These are phyloP conservation scores for Triticum dicoccoides DNA, from an alignment of 176 grass and related monocot genomes.

Conservation along the genomic window DNA sequence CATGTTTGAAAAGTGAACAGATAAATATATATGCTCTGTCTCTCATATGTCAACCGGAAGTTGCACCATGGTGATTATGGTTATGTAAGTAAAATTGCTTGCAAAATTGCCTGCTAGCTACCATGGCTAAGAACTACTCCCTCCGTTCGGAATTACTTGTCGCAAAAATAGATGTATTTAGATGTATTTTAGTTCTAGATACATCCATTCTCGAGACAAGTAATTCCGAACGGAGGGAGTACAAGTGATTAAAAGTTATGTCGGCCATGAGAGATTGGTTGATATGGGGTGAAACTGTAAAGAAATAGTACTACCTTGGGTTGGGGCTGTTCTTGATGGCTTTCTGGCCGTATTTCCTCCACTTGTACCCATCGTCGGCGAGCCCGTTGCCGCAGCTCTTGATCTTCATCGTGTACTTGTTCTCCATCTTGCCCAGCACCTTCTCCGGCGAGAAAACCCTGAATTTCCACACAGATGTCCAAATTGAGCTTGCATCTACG, in stretches of 20 bases:
- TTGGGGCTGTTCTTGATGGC: conserved; percentile 98
- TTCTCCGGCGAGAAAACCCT: conserved; percentile 76
- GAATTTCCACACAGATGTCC: neutral
- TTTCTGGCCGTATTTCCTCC: conserved; percentile 97
- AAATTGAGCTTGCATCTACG: neutral
- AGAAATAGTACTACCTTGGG: conserved; percentile 51
- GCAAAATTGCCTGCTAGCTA: neutral
- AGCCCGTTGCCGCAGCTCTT: conserved; percentile 56
- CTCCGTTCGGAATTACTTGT: too few species aligned
- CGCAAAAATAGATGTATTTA: too few species aligned
- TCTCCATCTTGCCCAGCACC: conserved; percentile 76
- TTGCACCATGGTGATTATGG: neutral
- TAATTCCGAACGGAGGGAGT: too few species aligned
- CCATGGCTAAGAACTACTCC: too few species aligned
- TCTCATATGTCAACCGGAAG: neutral
- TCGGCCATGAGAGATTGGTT: neutral
- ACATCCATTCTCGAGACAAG: too few species aligned
- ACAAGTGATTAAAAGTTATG: neutral
- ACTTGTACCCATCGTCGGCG: conserved; percentile 90
- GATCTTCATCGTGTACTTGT: conserved; percentile 84
- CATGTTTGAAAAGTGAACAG: neutral
- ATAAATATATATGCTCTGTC: neutral
- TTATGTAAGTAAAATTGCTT: neutral
- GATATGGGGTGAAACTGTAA: too few species aligned
- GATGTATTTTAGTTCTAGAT: too few species aligned